phyloP scores from a whole-genome alignment of 1,139 yeast species.

The Protomyces gravidus region DNA sequence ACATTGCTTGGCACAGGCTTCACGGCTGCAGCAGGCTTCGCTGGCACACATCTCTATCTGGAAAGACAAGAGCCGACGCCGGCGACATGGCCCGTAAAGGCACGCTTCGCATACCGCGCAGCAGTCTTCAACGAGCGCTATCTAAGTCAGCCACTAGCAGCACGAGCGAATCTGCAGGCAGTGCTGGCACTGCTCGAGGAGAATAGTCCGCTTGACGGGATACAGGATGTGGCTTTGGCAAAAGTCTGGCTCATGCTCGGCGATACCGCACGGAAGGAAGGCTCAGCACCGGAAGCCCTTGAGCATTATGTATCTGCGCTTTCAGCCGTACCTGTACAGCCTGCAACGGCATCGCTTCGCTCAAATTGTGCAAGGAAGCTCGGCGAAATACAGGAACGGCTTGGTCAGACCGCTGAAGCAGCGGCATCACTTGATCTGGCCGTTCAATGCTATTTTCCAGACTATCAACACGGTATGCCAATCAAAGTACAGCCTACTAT shows the following conservation, averaged over 20 bases:
- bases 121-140: constrained; percentile 20
- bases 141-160: constrained; percentile 12
- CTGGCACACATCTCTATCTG: constrained; percentile 9
- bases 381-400: constrained; percentile 19
- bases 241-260: constrained; percentile 8
- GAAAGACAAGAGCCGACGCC: constrained; percentile 19
- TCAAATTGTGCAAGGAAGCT: constrained; percentile 16
- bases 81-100: constrained; percentile 8
- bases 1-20: constrained; percentile 11
- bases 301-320: neutral
- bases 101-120: constrained; percentile 19
- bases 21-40: constrained; percentile 18
- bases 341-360: neutral
- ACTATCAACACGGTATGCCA: constrained; percentile 2
- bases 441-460: constrained; percentile 5
- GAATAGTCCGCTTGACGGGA: neutral
- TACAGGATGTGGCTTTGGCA: neutral
- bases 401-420: constrained; percentile 4
- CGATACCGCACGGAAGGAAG: constrained; percentile 9
- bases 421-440: constrained; percentile 12
- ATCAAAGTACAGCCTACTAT: constrained; percentile 2
- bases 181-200: neutral
- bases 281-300: constrained; percentile 4
- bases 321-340: neutral
- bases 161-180: neutral